phyloP scores from a whole-genome alignment of 257 asterid genomes.

The Anisodus tanguticus region DNA sequence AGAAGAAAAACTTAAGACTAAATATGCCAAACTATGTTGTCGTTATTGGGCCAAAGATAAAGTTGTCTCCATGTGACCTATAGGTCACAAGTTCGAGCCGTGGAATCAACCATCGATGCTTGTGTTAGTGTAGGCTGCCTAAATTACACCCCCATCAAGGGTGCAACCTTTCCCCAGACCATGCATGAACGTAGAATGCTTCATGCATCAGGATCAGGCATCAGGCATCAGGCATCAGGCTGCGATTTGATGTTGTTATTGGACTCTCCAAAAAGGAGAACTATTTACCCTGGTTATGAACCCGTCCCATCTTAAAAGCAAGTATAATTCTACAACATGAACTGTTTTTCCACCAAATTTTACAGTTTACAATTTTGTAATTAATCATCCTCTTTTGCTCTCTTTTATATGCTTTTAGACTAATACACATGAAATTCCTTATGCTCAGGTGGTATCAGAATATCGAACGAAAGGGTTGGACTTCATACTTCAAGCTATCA shows the following conservation, averaged over 20 bases:
- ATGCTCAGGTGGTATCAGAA: constrained; percentile 73
- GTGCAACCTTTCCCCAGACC: background rate
- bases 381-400: background rate
- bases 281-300: background rate
- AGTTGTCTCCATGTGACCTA: background rate
- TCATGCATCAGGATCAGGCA: background rate
- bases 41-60: background rate
- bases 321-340: background rate
- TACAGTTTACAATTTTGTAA: no score
- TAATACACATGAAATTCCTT: background rate
- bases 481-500: constrained; percentile 81
- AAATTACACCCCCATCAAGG: background rate
- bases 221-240: no score
- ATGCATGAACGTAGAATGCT: background rate
- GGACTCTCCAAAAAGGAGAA: background rate
- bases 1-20: no score
- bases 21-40: background rate
- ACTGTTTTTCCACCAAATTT: background rate
- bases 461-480: constrained; percentile 72
- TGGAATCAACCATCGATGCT: background rate
- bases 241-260: background rate
- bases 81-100: background rate
- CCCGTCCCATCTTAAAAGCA: background rate
- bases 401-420: background rate
- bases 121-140: background rate